A percentile compares a stretch with the other conserved stretches of the same genome.
These are phyloP conservation scores for Stenocarpella maydis DNA, from an alignment of 2,329 filamentous ascomycete genomes.

Conservation along the genomic window DNA sequence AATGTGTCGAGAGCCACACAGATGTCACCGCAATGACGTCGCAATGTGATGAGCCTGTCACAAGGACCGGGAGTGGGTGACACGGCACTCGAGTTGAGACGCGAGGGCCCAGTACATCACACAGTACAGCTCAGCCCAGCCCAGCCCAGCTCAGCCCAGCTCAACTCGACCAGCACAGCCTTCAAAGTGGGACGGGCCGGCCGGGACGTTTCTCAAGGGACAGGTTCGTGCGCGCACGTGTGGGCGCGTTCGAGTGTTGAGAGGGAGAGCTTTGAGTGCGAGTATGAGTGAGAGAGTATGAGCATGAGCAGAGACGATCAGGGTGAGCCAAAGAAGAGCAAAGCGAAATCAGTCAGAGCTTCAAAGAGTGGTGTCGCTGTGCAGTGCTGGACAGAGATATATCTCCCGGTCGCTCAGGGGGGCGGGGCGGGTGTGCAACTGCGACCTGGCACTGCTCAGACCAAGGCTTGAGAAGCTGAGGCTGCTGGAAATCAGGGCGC, in stretches of 20 bases:
- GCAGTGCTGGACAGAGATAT: slow-evolving; percentile 17
- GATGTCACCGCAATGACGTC: slow-evolving; percentile 29
- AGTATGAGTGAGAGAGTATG: not conserved
- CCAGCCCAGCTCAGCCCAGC: slow-evolving; percentile 12
- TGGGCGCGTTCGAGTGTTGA: too few species aligned
- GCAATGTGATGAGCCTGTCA: slow-evolving; percentile 14
- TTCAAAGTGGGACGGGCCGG: slow-evolving; percentile 22
- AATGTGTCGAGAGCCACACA: slow-evolving; percentile 14
- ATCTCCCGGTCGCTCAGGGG: slow-evolving; percentile 15
- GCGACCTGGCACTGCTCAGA: slow-evolving; percentile 7
- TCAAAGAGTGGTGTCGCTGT: not conserved
- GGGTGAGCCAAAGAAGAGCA: not conserved
- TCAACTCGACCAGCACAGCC: slow-evolving; percentile 20
- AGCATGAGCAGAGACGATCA: not conserved
- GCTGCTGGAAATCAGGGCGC: slow-evolving; percentile 7
- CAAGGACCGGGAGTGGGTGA: slow-evolving; percentile 21
- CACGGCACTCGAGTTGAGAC: slow-evolving; percentile 25
- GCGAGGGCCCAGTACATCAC: slow-evolving; percentile 15
- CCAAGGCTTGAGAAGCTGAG: slow-evolving; percentile 18
- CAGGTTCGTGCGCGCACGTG: slow-evolving; percentile 2
- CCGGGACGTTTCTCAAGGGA: slow-evolving; percentile 1
- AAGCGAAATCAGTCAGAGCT: not conserved
- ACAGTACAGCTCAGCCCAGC: slow-evolving; percentile 14
- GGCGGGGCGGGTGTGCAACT: not conserved
- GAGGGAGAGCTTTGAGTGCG: not conserved